Base-by-base conservation (phyloP, 768 basidiomycete species). In the Lactarius tabidus region DNA sequence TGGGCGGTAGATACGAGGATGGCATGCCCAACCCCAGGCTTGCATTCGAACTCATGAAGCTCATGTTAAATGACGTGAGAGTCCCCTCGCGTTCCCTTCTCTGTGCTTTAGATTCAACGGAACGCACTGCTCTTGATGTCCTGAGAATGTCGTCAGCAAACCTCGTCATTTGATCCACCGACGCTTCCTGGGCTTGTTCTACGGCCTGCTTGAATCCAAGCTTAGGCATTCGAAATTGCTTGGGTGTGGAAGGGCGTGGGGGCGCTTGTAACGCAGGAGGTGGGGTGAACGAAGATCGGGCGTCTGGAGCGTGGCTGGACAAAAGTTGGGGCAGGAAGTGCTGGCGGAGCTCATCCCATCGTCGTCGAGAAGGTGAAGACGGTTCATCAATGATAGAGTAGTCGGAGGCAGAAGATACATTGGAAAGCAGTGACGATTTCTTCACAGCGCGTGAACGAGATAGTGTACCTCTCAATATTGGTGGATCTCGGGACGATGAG, bases 171-270 rank as follows among this genome's bases (percentile, higher is more conserved):
- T 85, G 82, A 51, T 85, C 83, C 0, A 77, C 74, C 23, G 77
- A 76, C 45, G 79, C 77, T 60, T 84, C 85, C 31, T 80, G 81
- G 3, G 78, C 87, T 62, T 85, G 80, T 38, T 90, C 88, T 1
- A 89, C 87, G 15, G 88, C 83, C 28, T 89, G 85, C 55, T 80
- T 79, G 67, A 88, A 85, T 1, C 83, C 85, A 15, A 86, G 73
- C 54, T 79, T 73, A 15, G 75, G 79, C 35, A 87, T 72, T 17
- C 82, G 77, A 38, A 82, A 84, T 58, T 75, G 77, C 7, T 69
- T 67, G n/a, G 69, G 60, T 6, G 74, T 60, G 29, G 69, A 64
- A 18, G 69, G 43, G 26, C 59, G 57, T 23, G 58, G 64, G 43
- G 68, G 70, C 10, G 33, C 26, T 41, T 56, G 43, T 18, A 38